phyloP scores from a whole-genome alignment of 176 grass and related monocot genomes.

The Aegilops speltoides region DNA sequence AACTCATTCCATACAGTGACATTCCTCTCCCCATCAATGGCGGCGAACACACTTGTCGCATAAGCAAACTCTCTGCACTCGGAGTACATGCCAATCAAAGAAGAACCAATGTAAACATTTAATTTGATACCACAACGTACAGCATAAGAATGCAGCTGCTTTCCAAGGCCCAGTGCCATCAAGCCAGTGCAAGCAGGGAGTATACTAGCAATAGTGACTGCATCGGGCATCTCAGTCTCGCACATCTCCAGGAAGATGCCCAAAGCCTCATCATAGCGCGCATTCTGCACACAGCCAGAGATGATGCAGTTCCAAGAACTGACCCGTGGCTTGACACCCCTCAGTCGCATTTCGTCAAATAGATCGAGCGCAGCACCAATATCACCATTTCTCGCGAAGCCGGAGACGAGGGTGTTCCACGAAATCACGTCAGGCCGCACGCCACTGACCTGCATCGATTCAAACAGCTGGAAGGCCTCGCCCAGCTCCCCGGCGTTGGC shows the following conservation, averaged over 20 bases:
- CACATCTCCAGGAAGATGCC: slow-evolving; percentile 57
- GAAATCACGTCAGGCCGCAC: slow-evolving; percentile 60
- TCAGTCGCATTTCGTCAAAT: slow-evolving; percentile 52
- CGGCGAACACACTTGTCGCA: slow-evolving; percentile 45
- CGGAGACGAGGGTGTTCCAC: slow-evolving; percentile 67
- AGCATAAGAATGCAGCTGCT: slow-evolving; percentile 58
- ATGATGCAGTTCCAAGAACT: slow-evolving; percentile 77
- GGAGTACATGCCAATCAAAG: slow-evolving; percentile 63
- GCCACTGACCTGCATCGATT: slow-evolving; percentile 51
- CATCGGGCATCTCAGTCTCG: slow-evolving; percentile 44
- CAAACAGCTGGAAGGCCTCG: slow-evolving; percentile 43
- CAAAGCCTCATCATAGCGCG: slow-evolving; percentile 39
- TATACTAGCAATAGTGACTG: slow-evolving; percentile 59
- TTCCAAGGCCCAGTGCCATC: slow-evolving; percentile 42
- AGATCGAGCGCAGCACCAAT: slow-evolving; percentile 39
- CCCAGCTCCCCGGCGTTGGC: slow-evolving; percentile 46
- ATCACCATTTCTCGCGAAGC: slow-evolving; percentile 59
- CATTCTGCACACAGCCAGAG: slow-evolving; percentile 68
- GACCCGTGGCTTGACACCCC: slow-evolving; percentile 40
- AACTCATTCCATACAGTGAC: slow-evolving; percentile 64
- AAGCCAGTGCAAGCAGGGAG: slow-evolving; percentile 59
- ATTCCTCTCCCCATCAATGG: slow-evolving; percentile 49
- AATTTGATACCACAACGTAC: slow-evolving; percentile 43
- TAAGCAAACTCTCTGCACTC: slow-evolving; percentile 48
- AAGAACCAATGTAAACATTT: slow-evolving; percentile 63